Percentiles rank a stretch among this genome's conserved stretches.
Conservation (phyloP, 768 basidiomycete genomes). For the Leccinum disarticulatum region DNA sequence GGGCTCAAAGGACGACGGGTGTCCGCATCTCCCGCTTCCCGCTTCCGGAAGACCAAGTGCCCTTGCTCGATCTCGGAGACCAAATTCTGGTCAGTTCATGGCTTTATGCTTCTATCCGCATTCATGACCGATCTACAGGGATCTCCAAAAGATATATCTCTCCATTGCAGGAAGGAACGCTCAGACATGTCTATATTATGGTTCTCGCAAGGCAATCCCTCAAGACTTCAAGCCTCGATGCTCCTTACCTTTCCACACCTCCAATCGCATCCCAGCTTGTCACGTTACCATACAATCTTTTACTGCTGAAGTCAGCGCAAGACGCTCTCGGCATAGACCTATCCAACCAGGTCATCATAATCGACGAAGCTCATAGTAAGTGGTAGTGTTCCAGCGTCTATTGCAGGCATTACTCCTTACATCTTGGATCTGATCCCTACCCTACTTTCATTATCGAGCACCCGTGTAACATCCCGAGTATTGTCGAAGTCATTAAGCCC, state of each 20-base stretch:
- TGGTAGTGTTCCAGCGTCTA: constrained; percentile 12
- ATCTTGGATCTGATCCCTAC: constrained; percentile 87
- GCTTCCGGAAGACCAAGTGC: constrained; percentile 53
- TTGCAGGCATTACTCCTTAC: constrained; percentile 39
- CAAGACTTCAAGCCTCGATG: constrained; percentile 48
- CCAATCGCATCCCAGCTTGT: constrained; percentile 55
- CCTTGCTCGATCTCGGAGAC: constrained; percentile 82
- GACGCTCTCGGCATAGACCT: constrained; percentile 87
- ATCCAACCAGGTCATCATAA: constrained; percentile 79
- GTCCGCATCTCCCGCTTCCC: constrained; percentile 69
- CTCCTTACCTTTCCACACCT: background rate
- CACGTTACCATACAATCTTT: constrained; percentile 91
- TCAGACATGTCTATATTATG: constrained; percentile 90
- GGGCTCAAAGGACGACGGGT: constrained; percentile 67
- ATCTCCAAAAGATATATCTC: constrained; percentile 88
- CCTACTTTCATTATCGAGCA: constrained; percentile 81
- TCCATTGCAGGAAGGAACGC: constrained; percentile 66
- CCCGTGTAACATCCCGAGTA: constrained; percentile 54
- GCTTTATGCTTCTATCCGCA: background rate
- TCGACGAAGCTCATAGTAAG: constrained; percentile 97
- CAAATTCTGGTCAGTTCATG: constrained; percentile 63
- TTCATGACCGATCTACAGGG: constrained; percentile 48
- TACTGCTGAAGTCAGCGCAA: constrained; percentile 78
- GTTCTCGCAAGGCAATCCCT: constrained; percentile 80
- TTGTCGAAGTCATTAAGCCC: constrained; percentile 69